Base-by-base conservation (phyloP, 148 eudicot genomes). In the Rhododendron simsii region DNA sequence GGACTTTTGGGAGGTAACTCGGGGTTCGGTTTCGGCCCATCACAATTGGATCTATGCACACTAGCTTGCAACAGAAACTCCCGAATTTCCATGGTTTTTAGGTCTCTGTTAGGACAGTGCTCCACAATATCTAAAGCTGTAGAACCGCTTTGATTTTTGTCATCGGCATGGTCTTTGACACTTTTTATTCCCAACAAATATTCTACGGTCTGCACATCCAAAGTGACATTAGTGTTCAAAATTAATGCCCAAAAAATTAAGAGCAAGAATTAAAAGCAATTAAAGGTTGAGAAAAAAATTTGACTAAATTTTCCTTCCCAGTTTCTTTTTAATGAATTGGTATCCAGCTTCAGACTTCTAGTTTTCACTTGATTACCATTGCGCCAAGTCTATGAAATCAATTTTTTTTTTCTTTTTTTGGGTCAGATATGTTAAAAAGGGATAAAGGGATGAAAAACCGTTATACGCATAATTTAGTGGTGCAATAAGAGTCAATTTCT, bases 81-180 rank as follows among this genome's bases (percentile, higher is more conserved):
- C 37, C 78, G 87, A 84, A 89, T 48, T 41, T 91, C 85, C 33
- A 91, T 89, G 76, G n/a, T 20, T 85, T 88, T 85, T 4, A 88
- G 5, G 86, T 89, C 91, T 87, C 87, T 76, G 5, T 76, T 89
- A 4, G 91, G 90, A n/a, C 88, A 88, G 20, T 89, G 84, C 81
- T 91, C 91, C 5, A 88, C 30, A 61, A 91, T 51, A 33, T 91
- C 86, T 80, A 91, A 76, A 41, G 87, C 78, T 30, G 91, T 89
- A 16, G 81, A 86, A 61, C 89, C 91, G 37, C 85, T 91, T 35
- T 83, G 77, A 63, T 89, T 91, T 84, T 53, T 51, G 11, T 80
- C 81, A n/a, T 83, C 87, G 11, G 3, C 67, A 57, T 37, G 88
- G 30, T 81, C 45, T 33, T 53, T 18, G 8, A 81, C 41, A 18